A percentile compares a stretch with the other conserved stretches of the same genome.
Conservation (phyloP, 257 asterid species). For the Solanum infundibuliforme region DNA sequence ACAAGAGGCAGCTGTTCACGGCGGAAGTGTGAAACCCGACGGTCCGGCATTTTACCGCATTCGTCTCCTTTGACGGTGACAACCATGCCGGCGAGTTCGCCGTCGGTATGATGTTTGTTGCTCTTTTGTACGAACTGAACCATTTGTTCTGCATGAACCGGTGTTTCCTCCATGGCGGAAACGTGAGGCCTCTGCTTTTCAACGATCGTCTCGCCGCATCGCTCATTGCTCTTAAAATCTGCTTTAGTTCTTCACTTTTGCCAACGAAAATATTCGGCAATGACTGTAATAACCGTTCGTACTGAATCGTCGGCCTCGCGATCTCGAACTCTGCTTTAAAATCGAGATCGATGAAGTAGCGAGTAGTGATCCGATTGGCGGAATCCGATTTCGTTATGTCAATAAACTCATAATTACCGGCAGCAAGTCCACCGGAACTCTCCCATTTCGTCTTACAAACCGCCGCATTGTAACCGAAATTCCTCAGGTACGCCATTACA, state of each 20-base stretch:
- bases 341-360: constrained; percentile 57
- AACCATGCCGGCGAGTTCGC: background rate
- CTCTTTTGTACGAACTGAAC: constrained; percentile 54
- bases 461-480: constrained; percentile 66
- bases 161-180: constrained; percentile 81
- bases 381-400: constrained; percentile 36
- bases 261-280: constrained; percentile 58
- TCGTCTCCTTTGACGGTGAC: background rate
- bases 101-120: constrained; percentile 25
- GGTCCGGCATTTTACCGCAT: constrained; percentile 42
- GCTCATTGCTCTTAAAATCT: constrained; percentile 43
- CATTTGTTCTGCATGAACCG: constrained; percentile 80
- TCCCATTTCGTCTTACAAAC: constrained; percentile 75
- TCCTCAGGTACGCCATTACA: constrained; percentile 54
- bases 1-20: constrained; percentile 19
- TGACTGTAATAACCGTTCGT: constrained; percentile 22
- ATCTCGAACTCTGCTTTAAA: constrained; percentile 57
- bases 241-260: constrained; percentile 37
- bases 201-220: constrained; percentile 53
- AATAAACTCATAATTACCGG: constrained; percentile 67
- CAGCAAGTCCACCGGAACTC: constrained; percentile 50
- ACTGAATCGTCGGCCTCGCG: constrained; percentile 58
- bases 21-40: constrained; percentile 48
- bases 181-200: constrained; percentile 44
- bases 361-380: background rate